Conservation (phyloP, 805 yeast species). For the Ascoidea rubescens region DNA sequence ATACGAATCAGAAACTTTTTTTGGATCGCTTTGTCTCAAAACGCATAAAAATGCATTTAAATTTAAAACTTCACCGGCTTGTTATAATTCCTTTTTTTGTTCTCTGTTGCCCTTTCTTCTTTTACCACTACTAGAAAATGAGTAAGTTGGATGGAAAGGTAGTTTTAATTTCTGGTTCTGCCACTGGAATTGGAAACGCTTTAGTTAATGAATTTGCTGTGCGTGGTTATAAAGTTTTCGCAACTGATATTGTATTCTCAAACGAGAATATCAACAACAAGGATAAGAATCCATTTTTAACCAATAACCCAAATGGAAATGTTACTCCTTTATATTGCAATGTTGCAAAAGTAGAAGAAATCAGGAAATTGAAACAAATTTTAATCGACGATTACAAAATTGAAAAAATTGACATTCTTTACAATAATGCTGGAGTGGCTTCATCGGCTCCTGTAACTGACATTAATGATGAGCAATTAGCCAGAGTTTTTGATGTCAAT, state of each 20-base stretch:
- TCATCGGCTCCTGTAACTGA: conserved; percentile 61
- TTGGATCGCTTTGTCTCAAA: too few relatives aligned
- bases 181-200: conserved; percentile 40
- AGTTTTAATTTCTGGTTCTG: conserved; percentile 38
- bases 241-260: conserved; percentile 43
- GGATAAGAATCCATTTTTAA: conserved; percentile 26
- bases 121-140: too few relatives aligned
- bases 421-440: conserved; percentile 71
- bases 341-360: conserved; percentile 37
- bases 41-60: too few relatives aligned
- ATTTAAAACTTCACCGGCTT: too few relatives aligned
- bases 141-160: too few relatives aligned
- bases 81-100: too few relatives aligned
- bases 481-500: conserved; percentile 45
- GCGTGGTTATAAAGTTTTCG: conserved; percentile 48
- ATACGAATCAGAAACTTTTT: too few relatives aligned
- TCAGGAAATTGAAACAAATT: conserved; percentile 26
- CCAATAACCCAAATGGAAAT: conserved; percentile 24
- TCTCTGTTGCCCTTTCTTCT: too few relatives aligned
- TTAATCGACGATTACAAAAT: conserved; percentile 27
- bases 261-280: conserved; percentile 28
- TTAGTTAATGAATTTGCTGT: conserved; percentile 33
- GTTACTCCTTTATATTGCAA: conserved; percentile 39
- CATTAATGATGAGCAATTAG: conserved; percentile 37
- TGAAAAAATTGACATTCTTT: conserved; percentile 42